phyloP scores from a whole-genome alignment of 1,139 yeast species.

The Blastobotrys buckinghamii region DNA sequence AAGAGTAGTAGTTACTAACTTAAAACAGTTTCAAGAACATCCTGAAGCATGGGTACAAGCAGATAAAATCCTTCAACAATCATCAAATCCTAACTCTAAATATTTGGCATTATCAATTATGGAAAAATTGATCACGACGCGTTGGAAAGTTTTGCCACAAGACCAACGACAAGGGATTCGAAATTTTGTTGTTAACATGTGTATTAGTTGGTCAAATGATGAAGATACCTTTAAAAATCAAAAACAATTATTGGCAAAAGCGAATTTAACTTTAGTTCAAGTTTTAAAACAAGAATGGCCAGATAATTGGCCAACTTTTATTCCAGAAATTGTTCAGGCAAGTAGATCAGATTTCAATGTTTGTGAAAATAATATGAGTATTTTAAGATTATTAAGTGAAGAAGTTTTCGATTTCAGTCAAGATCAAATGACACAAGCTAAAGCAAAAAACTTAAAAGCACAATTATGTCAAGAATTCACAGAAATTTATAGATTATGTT shows the following conservation, averaged over 20 bases:
- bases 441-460: conserved; percentile 72
- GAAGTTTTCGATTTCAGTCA: conserved; percentile 94
- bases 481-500: conserved; percentile 87
- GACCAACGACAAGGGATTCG: conserved; percentile 81
- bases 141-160: conserved; percentile 89
- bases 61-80: conserved; percentile 77
- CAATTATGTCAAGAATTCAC: conserved; percentile 89
- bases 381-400: conserved; percentile 80
- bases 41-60: conserved; percentile 96
- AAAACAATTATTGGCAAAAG: conserved; percentile 82
- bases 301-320: conserved; percentile 94
- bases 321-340: conserved; percentile 85
- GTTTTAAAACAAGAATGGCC: conserved; percentile 99
- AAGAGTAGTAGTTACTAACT: neutral
- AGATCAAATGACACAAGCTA: conserved; percentile 95
- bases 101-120: conserved; percentile 84
- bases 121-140: conserved; percentile 81
- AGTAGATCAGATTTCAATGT: conserved; percentile 84
- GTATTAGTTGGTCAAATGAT: conserved; percentile 83
- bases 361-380: conserved; percentile 95
- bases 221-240: conserved; percentile 70
- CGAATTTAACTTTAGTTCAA: conserved; percentile 89
- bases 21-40: conserved; percentile 66
- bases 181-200: conserved; percentile 89
- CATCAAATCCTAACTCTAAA: conserved; percentile 79